Evolutionary conservation across 2,329 filamentous ascomycete genomes (phyloP).

Genomic region (Diaporthe citri): DNA sequence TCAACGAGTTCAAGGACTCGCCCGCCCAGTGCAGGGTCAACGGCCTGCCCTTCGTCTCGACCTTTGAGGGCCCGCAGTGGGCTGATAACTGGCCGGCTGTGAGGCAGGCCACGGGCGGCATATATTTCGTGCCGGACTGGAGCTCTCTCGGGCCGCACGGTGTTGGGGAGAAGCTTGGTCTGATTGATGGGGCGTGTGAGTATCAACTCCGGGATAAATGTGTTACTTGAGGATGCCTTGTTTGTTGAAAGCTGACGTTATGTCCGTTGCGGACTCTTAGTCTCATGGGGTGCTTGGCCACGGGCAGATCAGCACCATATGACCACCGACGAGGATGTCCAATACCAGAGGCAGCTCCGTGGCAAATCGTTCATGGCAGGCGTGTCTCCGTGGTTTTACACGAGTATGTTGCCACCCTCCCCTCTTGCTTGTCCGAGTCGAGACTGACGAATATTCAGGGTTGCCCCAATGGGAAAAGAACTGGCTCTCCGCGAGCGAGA

Average conservation of each 20-base stretch:
- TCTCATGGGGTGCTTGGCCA: constrained; percentile 65
- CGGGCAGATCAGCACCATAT: constrained; percentile 54
- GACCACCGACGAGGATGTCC: constrained; percentile 53
- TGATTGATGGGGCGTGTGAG: constrained; percentile 39
- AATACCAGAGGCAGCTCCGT: constrained; percentile 53
- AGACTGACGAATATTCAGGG: constrained; percentile 2
- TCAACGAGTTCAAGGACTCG: constrained; percentile 54
- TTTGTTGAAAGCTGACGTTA: background rate
- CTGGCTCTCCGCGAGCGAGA: constrained; percentile 67
- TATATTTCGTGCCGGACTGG: constrained; percentile 62
- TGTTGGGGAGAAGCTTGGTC: constrained; percentile 12
- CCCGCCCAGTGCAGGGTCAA: constrained; percentile 56
- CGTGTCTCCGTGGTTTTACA: constrained; percentile 56
- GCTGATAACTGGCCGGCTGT: constrained; percentile 58
- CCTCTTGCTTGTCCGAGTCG: constrained; percentile 60
- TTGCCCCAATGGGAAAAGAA: constrained; percentile 58
- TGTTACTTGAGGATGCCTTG: too few species aligned
- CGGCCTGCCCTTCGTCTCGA: constrained; percentile 60
- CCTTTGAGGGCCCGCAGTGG: constrained; percentile 62
- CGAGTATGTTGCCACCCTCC: constrained; percentile 59
- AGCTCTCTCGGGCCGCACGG: constrained; percentile 55
- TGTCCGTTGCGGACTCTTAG: constrained; percentile 43
- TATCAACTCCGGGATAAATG: constrained; percentile 44
- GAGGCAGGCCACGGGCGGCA: constrained; percentile 51
- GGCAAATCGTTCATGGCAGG: constrained; percentile 65